Percentiles rank a stretch among this genome's conserved stretches.
These are phyloP conservation scores for Ramalina peruviana DNA, from an alignment of 495 filamentous ascomycete genomes.

Conservation along the genomic window DNA sequence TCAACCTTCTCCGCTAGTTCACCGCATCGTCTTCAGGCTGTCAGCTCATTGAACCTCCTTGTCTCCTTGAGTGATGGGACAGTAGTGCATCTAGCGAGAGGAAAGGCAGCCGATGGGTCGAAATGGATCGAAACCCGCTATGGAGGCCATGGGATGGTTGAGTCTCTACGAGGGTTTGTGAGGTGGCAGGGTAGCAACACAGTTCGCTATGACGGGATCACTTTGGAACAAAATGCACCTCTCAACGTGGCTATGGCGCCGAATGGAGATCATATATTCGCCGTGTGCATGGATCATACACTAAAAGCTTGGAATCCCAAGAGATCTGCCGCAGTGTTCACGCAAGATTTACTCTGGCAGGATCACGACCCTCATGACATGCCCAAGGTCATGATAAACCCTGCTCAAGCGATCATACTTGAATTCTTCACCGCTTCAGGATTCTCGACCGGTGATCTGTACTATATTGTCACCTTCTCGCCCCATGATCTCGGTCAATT, in stretches of 20 bases:
- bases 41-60: conserved; percentile 57
- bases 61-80: conserved; percentile 73
- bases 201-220: conserved; percentile 48
- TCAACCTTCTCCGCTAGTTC: conserved; percentile 61
- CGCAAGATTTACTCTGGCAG: conserved; percentile 51
- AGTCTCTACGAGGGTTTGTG: conserved; percentile 57
- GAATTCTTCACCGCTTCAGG: conserved; percentile 48
- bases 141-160: conserved; percentile 63
- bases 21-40: conserved; percentile 68
- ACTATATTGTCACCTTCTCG: conserved; percentile 72
- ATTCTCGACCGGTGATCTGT: conserved; percentile 42
- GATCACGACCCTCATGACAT: conserved; percentile 40
- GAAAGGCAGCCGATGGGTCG: conserved; percentile 47
- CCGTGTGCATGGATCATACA: conserved; percentile 73
- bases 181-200: conserved; percentile 53
- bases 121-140: conserved; percentile 68
- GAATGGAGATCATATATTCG: conserved; percentile 59
- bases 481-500: conserved; percentile 77
- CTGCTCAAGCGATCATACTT: conserved; percentile 56
- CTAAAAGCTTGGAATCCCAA: conserved; percentile 74
- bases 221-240: conserved; percentile 49
- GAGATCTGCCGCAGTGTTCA: conserved; percentile 55
- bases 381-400: conserved; percentile 59
- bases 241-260: conserved; percentile 51
- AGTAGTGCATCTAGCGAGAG: conserved; percentile 56